Conservation (phyloP, 495 filamentous ascomycete species). For the Chaetomium tenue region DNA sequence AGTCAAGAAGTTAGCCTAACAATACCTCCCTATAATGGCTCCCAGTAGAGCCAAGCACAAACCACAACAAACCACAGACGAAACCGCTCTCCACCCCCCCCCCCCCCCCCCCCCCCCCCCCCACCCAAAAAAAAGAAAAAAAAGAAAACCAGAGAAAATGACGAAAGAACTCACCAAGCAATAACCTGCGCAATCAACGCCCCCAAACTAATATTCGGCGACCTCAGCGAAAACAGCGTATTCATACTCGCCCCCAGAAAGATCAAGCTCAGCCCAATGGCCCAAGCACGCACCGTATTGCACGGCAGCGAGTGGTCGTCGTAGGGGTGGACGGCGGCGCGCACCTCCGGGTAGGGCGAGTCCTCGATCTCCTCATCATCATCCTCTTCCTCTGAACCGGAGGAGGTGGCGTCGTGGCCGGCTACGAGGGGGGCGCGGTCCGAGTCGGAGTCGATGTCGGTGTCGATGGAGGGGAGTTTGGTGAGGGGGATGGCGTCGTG, state of each 20-base stretch:
- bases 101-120: no score
- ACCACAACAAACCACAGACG: no score
- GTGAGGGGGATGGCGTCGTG: not conserved
- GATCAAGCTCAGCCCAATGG: conserved; percentile 63
- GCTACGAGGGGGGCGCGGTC: not conserved
- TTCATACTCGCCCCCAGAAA: conserved; percentile 67
- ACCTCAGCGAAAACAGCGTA: conserved; percentile 67
- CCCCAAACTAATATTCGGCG: conserved; percentile 63
- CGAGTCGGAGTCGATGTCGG: no score
- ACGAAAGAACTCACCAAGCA: conserved; percentile 46
- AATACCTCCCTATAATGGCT: not conserved
- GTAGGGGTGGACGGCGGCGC: conserved; percentile 59
- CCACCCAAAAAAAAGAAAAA: not conserved
- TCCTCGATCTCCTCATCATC: conserved; percentile 42
- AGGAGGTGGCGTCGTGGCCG: not conserved
- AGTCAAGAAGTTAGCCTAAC: not conserved
- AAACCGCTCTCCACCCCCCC: no score
- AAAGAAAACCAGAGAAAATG: not conserved
- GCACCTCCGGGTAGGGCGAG: conserved; percentile 71
- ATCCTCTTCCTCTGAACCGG: no score
- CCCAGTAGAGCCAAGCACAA: not conserved
- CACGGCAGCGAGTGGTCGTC: conserved; percentile 62
- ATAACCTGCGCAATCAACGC: conserved; percentile 68
- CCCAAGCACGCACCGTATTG: conserved; percentile 74
- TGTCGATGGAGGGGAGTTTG: conserved; percentile 20